Evolutionary conservation across 2,329 filamentous ascomycete genomes (phyloP).

Genomic region (Elsinoe necatrix): DNA sequence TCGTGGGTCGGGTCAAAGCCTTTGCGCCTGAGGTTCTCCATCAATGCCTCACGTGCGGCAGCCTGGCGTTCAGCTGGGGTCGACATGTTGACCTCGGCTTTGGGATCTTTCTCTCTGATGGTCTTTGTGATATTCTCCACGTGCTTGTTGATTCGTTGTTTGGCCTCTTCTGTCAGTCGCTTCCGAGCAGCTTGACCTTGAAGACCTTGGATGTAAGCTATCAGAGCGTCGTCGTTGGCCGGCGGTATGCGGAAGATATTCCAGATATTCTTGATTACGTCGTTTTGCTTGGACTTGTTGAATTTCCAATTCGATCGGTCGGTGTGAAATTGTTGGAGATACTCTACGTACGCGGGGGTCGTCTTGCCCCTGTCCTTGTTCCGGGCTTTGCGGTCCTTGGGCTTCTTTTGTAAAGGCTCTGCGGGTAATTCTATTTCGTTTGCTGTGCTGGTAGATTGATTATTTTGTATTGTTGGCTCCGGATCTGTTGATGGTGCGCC

Average conservation of each 20-base stretch:
- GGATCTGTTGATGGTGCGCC: constrained; percentile 5
- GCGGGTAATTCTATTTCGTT: background rate
- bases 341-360: constrained; percentile 57
- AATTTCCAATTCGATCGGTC: constrained; percentile 78
- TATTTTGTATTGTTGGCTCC: background rate
- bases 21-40: constrained; percentile 23
- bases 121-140: constrained; percentile 4
- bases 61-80: constrained; percentile 29
- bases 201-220: constrained; percentile 69
- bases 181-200: constrained; percentile 62
- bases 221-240: constrained; percentile 59
- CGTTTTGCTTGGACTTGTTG: constrained; percentile 85
- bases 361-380: constrained; percentile 10
- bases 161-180: constrained; percentile 58
- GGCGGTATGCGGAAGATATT: constrained; percentile 62
- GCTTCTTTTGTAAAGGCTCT: constrained; percentile 21
- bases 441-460: background rate
- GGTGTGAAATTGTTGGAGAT: constrained; percentile 67
- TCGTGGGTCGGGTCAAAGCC: constrained; percentile 22
- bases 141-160: constrained; percentile 49
- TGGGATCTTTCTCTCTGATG: constrained; percentile 13
- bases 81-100: constrained; percentile 26
- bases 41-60: constrained; percentile 30
- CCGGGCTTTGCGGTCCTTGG: constrained; percentile 19
- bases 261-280: constrained; percentile 75